Base-by-base conservation (phyloP, 208 protist species). In the Leishmania major region DNA sequence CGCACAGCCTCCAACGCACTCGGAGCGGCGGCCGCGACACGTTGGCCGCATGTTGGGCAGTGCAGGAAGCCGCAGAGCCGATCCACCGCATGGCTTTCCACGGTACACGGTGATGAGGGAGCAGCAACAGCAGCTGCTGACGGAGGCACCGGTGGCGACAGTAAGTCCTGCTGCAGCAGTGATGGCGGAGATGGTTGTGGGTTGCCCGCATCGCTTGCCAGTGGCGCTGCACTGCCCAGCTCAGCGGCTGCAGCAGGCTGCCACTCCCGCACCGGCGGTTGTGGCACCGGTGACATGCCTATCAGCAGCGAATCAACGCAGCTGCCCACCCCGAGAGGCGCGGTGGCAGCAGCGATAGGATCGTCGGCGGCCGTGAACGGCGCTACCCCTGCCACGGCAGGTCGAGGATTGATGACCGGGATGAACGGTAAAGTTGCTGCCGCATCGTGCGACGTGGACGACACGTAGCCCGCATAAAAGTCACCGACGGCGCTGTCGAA, bases 41-140 rank as follows among this genome's bases (percentile, higher is more conserved):
- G 78, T 31, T 69, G 40, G 11, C 84, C 87, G 28, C 81, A 90
- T 51, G 19, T 40, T 3, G 79, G 49, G 79, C 84, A 86, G 72
- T 73, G 84, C 7, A 70, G 55, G 40, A 86, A 84, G 71, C 84
- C 79, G 67, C 82, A 81, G 0, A 35, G 75, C 40, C 57, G 15
- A 64, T 81, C 76, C 37, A 80, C 22, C 0, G 40, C 76, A 67
- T 88, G 81, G 1, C 69, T 49, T 43, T 72, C 79, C 1, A n/a
- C 69, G 10, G 59, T 37, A 40, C 84, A 88, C 15, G 6, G 49
- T n/a, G 49, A 2, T 13, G 31, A 35, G 49, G 49, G 49, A 60
- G 51, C 72, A 8, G 49, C 8, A 51, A n/a, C 40, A 22, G 19
- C 10, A 10, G 37, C 43, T 47, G 69, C 43, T 28, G 43, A n/a